A percentile compares a stretch with the other conserved stretches of the same genome.
Conservation (phyloP, 139 green algal genomes). For the Raphidocelis subcapitata region DNA sequence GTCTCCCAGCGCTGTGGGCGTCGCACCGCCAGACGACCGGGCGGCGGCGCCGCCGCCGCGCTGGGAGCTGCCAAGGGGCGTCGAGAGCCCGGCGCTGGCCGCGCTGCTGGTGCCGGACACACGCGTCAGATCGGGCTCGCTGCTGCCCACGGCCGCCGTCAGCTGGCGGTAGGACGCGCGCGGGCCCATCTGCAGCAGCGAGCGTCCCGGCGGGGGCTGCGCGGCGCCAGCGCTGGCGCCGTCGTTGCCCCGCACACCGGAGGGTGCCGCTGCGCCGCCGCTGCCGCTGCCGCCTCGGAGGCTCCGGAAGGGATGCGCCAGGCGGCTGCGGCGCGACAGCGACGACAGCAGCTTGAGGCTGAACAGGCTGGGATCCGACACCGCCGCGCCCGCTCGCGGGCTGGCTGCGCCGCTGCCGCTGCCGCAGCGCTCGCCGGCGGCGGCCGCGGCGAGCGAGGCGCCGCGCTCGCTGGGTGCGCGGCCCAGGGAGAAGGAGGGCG, state of each 20-base stretch:
- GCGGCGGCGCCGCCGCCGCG: too few relatives aligned
- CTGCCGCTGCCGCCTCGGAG: constrained; percentile 5
- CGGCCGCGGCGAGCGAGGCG: too few relatives aligned
- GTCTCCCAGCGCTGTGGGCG: not conserved
- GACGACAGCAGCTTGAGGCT: constrained; percentile 2
- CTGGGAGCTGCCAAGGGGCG: not conserved
- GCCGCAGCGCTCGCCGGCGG: too few relatives aligned
- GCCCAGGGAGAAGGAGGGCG: not conserved
- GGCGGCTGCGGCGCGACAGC: not conserved
- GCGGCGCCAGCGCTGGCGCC: not conserved
- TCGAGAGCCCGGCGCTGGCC: constrained; percentile 1
- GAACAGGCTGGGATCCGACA: too few relatives aligned
- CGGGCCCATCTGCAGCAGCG: not conserved
- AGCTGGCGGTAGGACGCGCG: not conserved
- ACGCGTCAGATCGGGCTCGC: constrained; percentile 12
- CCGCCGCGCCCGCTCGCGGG: too few relatives aligned
- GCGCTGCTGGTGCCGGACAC: constrained; percentile 22
- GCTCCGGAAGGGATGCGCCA: not conserved
- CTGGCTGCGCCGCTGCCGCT: too few relatives aligned
- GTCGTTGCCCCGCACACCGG: not conserved
- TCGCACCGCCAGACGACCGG: too few relatives aligned
- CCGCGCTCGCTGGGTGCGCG: too few relatives aligned
- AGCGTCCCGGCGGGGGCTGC: too few relatives aligned
- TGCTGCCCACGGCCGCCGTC: not conserved
- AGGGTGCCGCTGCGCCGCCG: constrained; percentile 4